Evolutionary conservation across 441 rosid species (phyloP).

Genomic region (Adansonia grandidieri): DNA sequence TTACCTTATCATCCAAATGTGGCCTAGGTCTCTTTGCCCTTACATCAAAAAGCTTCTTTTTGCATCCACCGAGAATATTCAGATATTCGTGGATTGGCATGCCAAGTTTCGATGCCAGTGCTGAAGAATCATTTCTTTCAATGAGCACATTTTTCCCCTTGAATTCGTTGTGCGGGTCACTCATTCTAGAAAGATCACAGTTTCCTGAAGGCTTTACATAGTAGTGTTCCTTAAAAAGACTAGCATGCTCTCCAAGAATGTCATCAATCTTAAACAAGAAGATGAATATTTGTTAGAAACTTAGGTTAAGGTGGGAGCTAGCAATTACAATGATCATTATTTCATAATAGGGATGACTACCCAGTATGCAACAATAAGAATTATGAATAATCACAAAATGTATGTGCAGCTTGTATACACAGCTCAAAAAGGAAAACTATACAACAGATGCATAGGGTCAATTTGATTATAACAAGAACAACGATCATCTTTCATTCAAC

Average conservation of each 20-base stretch:
- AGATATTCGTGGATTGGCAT: constrained; percentile 63
- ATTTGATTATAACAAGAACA: neutral
- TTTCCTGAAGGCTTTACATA: constrained; percentile 78
- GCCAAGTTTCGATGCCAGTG: constrained; percentile 64
- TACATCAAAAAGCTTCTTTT: constrained; percentile 69
- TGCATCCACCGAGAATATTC: constrained; percentile 72
- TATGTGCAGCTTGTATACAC: neutral
- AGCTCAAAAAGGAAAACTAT: neutral
- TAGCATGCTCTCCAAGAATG: constrained; percentile 71
- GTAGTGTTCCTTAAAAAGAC: constrained; percentile 76
- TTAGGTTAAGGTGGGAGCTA: neutral
- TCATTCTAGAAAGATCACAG: constrained; percentile 82
- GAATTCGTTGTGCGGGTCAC: constrained; percentile 89
- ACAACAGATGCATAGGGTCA: neutral
- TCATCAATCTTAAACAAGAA: constrained; percentile 64
- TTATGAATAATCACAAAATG: neutral
- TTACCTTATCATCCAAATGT: constrained; percentile 94
- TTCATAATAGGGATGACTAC: neutral
- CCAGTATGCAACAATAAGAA: neutral
- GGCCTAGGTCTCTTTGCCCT: constrained; percentile 80
- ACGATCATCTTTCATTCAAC: neutral
- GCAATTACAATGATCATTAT: neutral
- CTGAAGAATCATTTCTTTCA: constrained; percentile 64
- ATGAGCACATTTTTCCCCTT: constrained; percentile 80
- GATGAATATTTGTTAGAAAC: neutral